These are phyloP conservation scores for Phytophthora boehmeriae DNA, from an alignment of 352 stramenopile species.

Conservation along the genomic window DNA sequence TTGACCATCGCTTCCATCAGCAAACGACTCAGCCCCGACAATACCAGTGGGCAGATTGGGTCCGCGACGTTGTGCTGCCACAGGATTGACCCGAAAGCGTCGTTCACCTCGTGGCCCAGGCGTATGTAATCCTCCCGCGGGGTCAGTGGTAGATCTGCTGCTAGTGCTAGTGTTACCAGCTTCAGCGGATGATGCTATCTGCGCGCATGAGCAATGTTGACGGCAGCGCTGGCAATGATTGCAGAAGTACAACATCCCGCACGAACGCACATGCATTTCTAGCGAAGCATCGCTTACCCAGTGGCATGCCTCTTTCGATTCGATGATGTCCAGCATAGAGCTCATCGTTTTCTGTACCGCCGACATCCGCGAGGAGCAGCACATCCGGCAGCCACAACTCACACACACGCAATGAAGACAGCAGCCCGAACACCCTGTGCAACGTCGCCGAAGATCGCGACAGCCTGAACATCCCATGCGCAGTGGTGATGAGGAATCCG, in stretches of 20 bases:
- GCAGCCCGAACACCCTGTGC: constrained; percentile 66
- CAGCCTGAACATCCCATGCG: constrained; percentile 72
- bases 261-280: constrained; percentile 23
- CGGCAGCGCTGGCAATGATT: constrained; percentile 43
- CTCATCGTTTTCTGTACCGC: constrained; percentile 67
- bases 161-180: not conserved
- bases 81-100: constrained; percentile 38
- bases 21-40: constrained; percentile 4
- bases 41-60: constrained; percentile 5
- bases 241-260: constrained; percentile 49
- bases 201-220: constrained; percentile 47
- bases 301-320: constrained; percentile 65
- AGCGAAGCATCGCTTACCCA: constrained; percentile 41
- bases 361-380: constrained; percentile 56
- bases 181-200: constrained; percentile 12
- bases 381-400: constrained; percentile 76
- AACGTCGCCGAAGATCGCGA: constrained; percentile 61
- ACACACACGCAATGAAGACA: constrained; percentile 77
- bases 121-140: constrained; percentile 17
- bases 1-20: not conserved
- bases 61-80: constrained; percentile 32
- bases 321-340: constrained; percentile 61
- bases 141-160: constrained; percentile 7
- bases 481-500: constrained; percentile 35
- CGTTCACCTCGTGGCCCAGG: constrained; percentile 18